These are phyloP conservation scores for Cryptococcus deneoformans DNA, from an alignment of 1,284 basidiomycete genomes.

Conservation along the genomic window DNA sequence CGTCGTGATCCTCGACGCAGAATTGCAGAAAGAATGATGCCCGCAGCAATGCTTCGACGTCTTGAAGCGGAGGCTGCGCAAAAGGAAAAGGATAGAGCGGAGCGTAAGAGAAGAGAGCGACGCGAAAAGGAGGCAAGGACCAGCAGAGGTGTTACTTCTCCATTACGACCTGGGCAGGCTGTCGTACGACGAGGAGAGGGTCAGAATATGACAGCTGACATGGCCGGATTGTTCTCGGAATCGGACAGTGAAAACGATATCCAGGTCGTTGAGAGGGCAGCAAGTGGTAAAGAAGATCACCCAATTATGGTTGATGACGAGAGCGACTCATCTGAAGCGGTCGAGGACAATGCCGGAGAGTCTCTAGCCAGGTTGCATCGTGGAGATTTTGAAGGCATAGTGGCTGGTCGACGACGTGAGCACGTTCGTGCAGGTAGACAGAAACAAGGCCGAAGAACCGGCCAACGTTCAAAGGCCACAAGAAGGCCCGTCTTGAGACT, in stretches of 20 bases:
- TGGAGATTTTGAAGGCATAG: constrained; percentile 42
- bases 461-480: background rate
- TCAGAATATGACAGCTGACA: constrained; percentile 9
- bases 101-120: constrained; percentile 1
- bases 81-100: constrained; percentile 6
- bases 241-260: constrained; percentile 6
- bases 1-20: constrained; percentile 3
- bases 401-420: constrained; percentile 17
- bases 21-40: constrained; percentile 43
- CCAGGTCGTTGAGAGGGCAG: background rate
- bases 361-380: constrained; percentile 34
- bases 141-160: constrained; percentile 9
- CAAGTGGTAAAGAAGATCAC: background rate
- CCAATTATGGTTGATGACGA: constrained; percentile 21
- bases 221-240: constrained; percentile 16
- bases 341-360: constrained; percentile 35
- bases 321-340: constrained; percentile 19
- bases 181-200: constrained; percentile 25
- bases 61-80: constrained; percentile 23
- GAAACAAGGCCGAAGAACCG: background rate
- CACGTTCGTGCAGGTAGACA: background rate
- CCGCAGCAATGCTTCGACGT: constrained; percentile 37
- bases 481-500: constrained; percentile 26
- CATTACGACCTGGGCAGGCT: constrained; percentile 36
- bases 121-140: background rate